Conservation (phyloP, 352 stramenopile genomes). For the Globisporangium apiculatum region DNA sequence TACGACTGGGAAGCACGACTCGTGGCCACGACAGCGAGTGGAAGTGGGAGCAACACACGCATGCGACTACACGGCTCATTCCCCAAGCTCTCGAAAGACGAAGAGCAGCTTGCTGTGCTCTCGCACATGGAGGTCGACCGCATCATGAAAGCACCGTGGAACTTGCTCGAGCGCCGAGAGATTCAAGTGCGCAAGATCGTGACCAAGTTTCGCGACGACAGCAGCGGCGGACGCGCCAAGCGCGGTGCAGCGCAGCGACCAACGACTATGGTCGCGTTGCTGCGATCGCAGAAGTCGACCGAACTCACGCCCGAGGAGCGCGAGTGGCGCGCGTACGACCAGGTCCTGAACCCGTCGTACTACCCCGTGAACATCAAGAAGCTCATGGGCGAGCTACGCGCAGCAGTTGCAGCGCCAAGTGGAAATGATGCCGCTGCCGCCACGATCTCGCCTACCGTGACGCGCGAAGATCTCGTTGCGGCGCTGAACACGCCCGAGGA, state of each 20-base stretch:
- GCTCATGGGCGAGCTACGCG: constrained; percentile 17
- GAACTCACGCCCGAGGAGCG: constrained; percentile 58
- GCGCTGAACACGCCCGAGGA: constrained; percentile 64
- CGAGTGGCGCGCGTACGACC: constrained; percentile 65
- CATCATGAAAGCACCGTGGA: constrained; percentile 68
- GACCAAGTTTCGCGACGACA: constrained; percentile 57
- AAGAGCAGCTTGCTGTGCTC: constrained; percentile 50
- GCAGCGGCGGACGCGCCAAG: constrained; percentile 8
- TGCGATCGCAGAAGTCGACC: constrained; percentile 37
- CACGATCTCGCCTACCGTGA: constrained; percentile 30
- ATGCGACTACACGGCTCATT: constrained; percentile 41
- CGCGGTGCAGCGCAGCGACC: constrained; percentile 8
- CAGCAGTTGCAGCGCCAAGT: neutral
- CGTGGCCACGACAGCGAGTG: constrained; percentile 2
- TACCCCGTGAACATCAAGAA: constrained; percentile 50
- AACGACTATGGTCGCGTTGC: constrained; percentile 32
- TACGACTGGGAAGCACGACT: constrained; percentile 66
- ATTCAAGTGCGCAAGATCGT: constrained; percentile 71
- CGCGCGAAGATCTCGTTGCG: constrained; percentile 46
- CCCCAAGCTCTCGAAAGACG: constrained; percentile 50
- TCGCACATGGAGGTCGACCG: constrained; percentile 60
- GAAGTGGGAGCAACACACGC: constrained; percentile 7
- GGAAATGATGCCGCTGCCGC: constrained; percentile 12
- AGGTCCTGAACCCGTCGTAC: constrained; percentile 64
- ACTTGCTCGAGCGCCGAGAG: constrained; percentile 65